A percentile compares a stretch with the other conserved stretches of the same genome.
Evolutionary conservation across 2,329 filamentous ascomycete genomes (phyloP).

Genomic region (Trichoderma gracile): DNA sequence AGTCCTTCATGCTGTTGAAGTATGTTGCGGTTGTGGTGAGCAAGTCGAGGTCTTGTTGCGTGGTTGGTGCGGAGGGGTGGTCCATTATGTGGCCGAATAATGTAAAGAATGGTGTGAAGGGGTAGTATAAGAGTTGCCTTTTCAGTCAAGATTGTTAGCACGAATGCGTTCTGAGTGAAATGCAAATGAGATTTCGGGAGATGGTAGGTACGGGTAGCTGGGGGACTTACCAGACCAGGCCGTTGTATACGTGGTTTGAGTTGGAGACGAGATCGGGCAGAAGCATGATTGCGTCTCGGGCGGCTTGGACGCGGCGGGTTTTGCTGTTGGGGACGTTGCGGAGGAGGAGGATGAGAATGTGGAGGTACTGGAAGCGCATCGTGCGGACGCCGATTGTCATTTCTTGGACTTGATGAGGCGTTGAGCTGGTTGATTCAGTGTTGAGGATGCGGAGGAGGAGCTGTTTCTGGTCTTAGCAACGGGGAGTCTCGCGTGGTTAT

Average conservation of each 20-base stretch:
- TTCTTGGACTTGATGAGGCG: background rate
- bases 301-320: background rate
- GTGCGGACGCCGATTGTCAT: constrained; percentile 10
- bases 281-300: constrained; percentile 14
- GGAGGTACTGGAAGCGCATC: constrained; percentile 14
- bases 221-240: constrained; percentile 7
- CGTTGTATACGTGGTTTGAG: constrained; percentile 21
- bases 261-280: constrained; percentile 17
- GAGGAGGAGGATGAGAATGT: constrained; percentile 12
- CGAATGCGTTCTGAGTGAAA: too few relatives aligned
- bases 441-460: background rate
- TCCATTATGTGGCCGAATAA: constrained; percentile 2
- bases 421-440: background rate
- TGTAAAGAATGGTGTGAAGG: constrained; percentile 21
- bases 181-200: too few relatives aligned
- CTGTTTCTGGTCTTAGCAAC: background rate
- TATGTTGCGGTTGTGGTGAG: constrained; percentile 10
- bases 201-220: too few relatives aligned
- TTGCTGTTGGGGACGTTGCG: background rate
- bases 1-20: constrained; percentile 14
- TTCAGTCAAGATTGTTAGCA: background rate
- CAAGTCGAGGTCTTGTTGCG: background rate
- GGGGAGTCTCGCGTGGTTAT: too few relatives aligned
- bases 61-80: background rate
- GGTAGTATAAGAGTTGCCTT: constrained; percentile 21